These are phyloP conservation scores for Penicillium steckii DNA, from an alignment of 495 filamentous ascomycete genomes.

Conservation along the genomic window DNA sequence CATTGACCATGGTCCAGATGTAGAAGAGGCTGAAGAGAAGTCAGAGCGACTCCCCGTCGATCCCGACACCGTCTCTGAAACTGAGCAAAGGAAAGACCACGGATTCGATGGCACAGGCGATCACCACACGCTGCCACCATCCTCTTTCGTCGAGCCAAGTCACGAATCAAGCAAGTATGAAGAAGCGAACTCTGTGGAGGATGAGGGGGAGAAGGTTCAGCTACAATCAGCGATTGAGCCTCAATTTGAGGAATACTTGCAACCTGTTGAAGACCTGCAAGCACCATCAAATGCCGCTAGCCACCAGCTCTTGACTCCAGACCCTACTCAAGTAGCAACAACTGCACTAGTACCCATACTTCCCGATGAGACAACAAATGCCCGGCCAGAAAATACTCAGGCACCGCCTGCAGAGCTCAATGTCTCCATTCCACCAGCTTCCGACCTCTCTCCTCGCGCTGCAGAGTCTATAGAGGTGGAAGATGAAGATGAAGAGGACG, in stretches of 20 bases:
- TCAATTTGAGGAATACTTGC: not conserved
- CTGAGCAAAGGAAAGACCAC: not conserved
- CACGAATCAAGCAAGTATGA: not conserved
- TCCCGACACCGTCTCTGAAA: not conserved
- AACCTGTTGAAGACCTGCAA: not conserved
- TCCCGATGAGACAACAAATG: no score
- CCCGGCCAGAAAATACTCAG: no score
- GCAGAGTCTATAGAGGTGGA: not conserved
- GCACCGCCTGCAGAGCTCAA: conserved; percentile 5
- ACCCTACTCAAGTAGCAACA: conserved; percentile 20
- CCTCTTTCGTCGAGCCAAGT: not conserved
- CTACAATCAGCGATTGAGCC: not conserved
- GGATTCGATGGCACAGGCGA: not conserved
- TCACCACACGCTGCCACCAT: not conserved
- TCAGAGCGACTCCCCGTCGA: not conserved
- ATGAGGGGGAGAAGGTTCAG: not conserved
- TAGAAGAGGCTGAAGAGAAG: not conserved
- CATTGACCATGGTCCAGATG: conserved; percentile 2
- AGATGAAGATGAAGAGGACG: no score
- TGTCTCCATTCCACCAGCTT: not conserved
- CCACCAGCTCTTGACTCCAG: conserved; percentile 22
- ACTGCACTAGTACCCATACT: not conserved
- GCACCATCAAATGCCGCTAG: not conserved
- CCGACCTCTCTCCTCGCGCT: no score
- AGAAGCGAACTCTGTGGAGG: not conserved